phyloP scores from a whole-genome alignment of 73 alveolate genomes.

The Paramecium pentaurelia region DNA sequence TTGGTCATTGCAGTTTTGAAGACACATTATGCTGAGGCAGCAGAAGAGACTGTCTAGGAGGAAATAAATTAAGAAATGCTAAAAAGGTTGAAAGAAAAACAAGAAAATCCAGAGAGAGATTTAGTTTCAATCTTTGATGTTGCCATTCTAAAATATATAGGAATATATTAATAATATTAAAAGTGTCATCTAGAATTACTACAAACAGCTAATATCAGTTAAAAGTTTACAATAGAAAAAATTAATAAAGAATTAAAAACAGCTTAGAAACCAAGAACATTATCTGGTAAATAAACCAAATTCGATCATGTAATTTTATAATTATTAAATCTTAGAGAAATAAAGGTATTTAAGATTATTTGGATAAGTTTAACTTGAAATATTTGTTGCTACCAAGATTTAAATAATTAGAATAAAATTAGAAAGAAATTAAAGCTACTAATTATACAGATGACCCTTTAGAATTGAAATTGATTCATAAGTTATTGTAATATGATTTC shows the following conservation, averaged over 20 bases:
- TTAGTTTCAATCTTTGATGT: background rate
- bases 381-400: background rate
- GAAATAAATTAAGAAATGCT: background rate
- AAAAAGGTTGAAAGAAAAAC: background rate
- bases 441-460: background rate
- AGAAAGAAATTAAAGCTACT: background rate
- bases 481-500: background rate
- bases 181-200: background rate
- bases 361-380: background rate
- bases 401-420: background rate
- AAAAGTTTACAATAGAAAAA: background rate
- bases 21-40: background rate
- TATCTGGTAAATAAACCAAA: background rate
- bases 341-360: background rate
- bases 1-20: slow-evolving; percentile 16
- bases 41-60: background rate
- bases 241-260: background rate
- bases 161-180: background rate
- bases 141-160: background rate
- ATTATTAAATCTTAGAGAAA: background rate
- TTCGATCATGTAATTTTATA: background rate
- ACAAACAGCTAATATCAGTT: background rate
- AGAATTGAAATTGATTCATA: background rate
- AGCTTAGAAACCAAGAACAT: background rate
- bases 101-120: background rate